phyloP scores from a whole-genome alignment of 176 grass and related monocot species.

The bread wheat (Triticum aestivum) region DNA sequence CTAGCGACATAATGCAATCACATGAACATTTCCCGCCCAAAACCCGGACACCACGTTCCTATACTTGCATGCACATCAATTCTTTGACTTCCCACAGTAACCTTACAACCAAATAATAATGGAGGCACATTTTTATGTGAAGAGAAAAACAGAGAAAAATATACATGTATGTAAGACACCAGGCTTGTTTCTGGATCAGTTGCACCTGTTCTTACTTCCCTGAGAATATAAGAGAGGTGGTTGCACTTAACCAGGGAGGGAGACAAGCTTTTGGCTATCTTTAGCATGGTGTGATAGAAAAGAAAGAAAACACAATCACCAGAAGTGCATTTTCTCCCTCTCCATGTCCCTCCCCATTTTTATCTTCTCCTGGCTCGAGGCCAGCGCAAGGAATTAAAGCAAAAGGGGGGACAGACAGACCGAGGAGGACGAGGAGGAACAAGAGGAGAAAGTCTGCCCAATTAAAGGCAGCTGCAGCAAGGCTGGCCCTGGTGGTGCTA shows the following conservation, averaged over 20 bases:
- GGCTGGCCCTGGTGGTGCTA: conserved; percentile 1
- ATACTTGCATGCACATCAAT: conserved; percentile 25
- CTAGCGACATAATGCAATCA: conserved; percentile 33
- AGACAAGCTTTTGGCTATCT: conserved; percentile 22
- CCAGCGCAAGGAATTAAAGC: conserved; percentile 42
- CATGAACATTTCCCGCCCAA: conserved; percentile 51
- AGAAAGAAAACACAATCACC: background rate
- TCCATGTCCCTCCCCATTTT: background rate
- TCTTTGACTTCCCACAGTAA: conserved; percentile 8
- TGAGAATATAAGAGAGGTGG: conserved; percentile 17
- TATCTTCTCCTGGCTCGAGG: conserved; percentile 34
- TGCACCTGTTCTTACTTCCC: conserved; percentile 35
- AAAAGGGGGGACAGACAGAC: conserved; percentile 32
- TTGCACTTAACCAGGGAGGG: conserved; percentile 30
- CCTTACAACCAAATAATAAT: background rate
- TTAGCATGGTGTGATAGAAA: background rate
- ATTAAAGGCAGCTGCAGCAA: conserved; percentile 40
- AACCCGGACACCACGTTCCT: conserved; percentile 45
- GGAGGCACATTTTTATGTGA: background rate
- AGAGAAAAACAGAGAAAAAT: background rate
- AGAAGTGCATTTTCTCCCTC: conserved; percentile 15
- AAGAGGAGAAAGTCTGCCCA: background rate
- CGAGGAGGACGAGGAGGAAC: background rate
- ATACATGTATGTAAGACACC: background rate
- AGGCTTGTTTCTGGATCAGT: background rate